Evolutionary conservation across 148 eudicot species (phyloP).

Genomic region (Vaccinium macrocarpon): DNA sequence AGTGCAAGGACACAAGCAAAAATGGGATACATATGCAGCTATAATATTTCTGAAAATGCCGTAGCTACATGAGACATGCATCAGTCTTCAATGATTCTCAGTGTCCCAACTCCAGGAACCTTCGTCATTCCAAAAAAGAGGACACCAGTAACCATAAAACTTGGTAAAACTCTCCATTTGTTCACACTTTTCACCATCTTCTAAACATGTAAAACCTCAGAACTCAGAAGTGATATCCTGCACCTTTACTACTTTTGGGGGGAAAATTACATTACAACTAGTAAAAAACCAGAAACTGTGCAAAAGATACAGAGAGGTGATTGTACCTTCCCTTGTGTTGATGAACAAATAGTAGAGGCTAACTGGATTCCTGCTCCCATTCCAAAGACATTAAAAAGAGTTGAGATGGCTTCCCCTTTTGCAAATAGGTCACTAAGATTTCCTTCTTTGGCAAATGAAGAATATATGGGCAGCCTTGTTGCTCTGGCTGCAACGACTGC

Average conservation of each 20-base stretch:
- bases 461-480: conserved; percentile 91
- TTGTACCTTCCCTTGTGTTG: conserved; percentile 88
- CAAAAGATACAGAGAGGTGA: background rate
- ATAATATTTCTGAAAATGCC: background rate
- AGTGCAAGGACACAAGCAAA: background rate
- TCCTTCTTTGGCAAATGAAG: conserved; percentile 99
- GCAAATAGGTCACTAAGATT: conserved; percentile 96
- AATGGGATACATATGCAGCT: background rate
- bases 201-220: background rate
- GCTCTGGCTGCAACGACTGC: conserved; percentile 99
- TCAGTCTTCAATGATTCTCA: background rate
- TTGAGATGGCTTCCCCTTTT: conserved; percentile 97
- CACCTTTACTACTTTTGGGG: background rate
- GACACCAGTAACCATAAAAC: background rate
- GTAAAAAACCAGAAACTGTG: background rate
- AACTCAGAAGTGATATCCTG: background rate
- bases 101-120: background rate
- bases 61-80: background rate
- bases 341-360: conserved; percentile 89
- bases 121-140: background rate
- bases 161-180: background rate
- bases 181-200: background rate
- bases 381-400: conserved; percentile 86
- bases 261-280: background rate
- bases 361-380: conserved; percentile 87